Evolutionary conservation across 768 basidiomycete genomes (phyloP).

Genomic region (Ramaria sp.): DNA sequence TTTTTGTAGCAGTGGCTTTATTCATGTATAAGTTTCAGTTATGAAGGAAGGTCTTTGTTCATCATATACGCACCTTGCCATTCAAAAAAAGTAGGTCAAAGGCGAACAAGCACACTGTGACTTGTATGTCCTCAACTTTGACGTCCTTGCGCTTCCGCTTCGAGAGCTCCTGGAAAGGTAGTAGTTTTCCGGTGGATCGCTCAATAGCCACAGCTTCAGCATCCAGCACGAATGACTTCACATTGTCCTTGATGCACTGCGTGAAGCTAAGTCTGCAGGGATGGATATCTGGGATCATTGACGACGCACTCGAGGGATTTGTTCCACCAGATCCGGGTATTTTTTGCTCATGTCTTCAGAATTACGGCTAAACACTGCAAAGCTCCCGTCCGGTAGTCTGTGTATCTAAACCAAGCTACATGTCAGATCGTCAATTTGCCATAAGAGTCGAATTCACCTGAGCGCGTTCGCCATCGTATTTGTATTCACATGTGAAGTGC

Average conservation of each 20-base stretch:
- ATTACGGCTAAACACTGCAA: conserved; percentile 93
- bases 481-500: conserved; percentile 97
- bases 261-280: background rate
- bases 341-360: conserved; percentile 99
- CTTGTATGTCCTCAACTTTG: conserved; percentile 94
- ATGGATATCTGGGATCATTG: background rate
- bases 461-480: conserved; percentile 97
- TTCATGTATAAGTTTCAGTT: background rate
- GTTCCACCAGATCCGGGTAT: conserved; percentile 95
- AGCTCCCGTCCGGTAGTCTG: conserved; percentile 65
- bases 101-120: conserved; percentile 90
- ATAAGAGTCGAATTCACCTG: conserved; percentile 43
- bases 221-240: conserved; percentile 89
- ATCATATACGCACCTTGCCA: conserved; percentile 62
- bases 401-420: conserved; percentile 50
- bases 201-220: conserved; percentile 97
- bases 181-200: conserved; percentile 65
- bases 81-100: conserved; percentile 96
- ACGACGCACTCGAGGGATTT: conserved; percentile 64
- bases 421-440: background rate
- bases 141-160: conserved; percentile 95
- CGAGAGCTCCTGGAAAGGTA: conserved; percentile 98
- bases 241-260: conserved; percentile 80
- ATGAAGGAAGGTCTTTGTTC: background rate
- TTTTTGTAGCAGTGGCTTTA: conserved; percentile 75